Evolutionary conservation across 2,329 filamentous ascomycete genomes (phyloP), one percentile per base, ranked within the genome.

Genomic region (Aureobasidium sp.): DNA sequence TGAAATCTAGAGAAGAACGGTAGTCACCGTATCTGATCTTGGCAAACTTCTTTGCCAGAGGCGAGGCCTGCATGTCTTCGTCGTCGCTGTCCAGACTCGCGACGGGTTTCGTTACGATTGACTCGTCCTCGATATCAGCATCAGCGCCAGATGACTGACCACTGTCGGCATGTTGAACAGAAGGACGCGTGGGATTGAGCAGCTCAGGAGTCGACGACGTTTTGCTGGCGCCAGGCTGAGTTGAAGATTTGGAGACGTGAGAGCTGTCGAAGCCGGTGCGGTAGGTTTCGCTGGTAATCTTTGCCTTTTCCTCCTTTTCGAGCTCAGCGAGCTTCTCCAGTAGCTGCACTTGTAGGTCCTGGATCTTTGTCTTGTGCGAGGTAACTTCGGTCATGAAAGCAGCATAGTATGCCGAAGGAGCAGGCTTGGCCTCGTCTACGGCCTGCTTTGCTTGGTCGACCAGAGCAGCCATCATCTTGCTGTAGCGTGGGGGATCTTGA

Each of bases 391-490:
- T 82, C 31, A 95, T 80, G 79, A 95, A 97, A 58, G 83, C 87
- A 52, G 83, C 80, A 72, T 89, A 91, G 56, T 89, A 79, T 52
- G 74, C 84, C 22, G 83, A 80, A 6, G 44, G 57, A 0, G 83
- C 81, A 64, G 87, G 85, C 75, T 88, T 88, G 22, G 74, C 71
- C 71, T 91, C 89, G 62, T 92, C 89, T 39, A 96, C 80, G 56
- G 88, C 85, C 67, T 90, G 86, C 75, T 96, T 97, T 45, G 97
- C 91, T 75, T 96, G 89, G 70, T 99, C 94, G 22, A 97, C 83
- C 69, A 99, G 76, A n/a, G 87, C 86, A n/a, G 90, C 90, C 88
- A 99, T 92, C 94, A 99, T 99, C 79, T 95, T 91, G 42, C 91
- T 94, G 72, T 96, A 99, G 15, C 87, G 88, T 0, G 90, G 90